A percentile compares a stretch with the other conserved stretches of the same genome.
These are phyloP conservation scores for Rhodomyrtus tomentosa DNA, from an alignment of 345 rosid genomes.

Conservation along the genomic window DNA sequence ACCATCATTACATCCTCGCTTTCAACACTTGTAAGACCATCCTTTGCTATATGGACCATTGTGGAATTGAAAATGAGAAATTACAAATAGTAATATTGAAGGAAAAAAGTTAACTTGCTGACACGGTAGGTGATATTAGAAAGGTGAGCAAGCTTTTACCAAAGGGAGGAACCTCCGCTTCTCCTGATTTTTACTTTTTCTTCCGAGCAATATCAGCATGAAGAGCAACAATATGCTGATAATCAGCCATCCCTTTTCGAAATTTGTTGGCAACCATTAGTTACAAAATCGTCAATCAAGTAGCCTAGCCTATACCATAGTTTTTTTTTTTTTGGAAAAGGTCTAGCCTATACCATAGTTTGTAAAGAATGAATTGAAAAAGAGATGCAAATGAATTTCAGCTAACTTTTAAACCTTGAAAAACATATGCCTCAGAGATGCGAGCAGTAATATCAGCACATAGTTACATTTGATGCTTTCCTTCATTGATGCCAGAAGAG, in stretches of 20 bases:
- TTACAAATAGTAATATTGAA: not conserved
- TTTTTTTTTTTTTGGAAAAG: too few species aligned
- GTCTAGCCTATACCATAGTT: too few species aligned
- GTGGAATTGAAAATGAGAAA: not conserved
- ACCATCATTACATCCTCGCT: conserved; percentile 78
- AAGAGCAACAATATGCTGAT: conserved; percentile 86
- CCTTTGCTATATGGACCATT: conserved; percentile 26
- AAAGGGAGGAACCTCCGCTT: conserved; percentile 31
- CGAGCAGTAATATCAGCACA: conserved; percentile 64
- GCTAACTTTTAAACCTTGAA: conserved; percentile 61
- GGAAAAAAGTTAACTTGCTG: not conserved
- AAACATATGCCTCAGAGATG: conserved; percentile 58
- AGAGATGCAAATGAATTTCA: not conserved
- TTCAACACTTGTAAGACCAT: conserved; percentile 52
- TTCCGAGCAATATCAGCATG: conserved; percentile 59
- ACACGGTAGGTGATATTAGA: not conserved
- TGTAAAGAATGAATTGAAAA: not conserved
- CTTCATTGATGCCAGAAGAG: not conserved
- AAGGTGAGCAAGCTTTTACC: conserved; percentile 15
- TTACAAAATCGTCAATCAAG: not conserved
- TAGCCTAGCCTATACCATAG: not conserved
- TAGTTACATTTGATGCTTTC: conserved; percentile 17
- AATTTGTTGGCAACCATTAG: not conserved
- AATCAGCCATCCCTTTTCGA: conserved; percentile 79
- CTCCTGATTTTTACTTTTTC: conserved; percentile 61